A percentile compares a stretch with the other conserved stretches of the same genome.
These are phyloP conservation scores for Lentinus polychrous DNA, from an alignment of 1,284 basidiomycete genomes.

Conservation along the genomic window DNA sequence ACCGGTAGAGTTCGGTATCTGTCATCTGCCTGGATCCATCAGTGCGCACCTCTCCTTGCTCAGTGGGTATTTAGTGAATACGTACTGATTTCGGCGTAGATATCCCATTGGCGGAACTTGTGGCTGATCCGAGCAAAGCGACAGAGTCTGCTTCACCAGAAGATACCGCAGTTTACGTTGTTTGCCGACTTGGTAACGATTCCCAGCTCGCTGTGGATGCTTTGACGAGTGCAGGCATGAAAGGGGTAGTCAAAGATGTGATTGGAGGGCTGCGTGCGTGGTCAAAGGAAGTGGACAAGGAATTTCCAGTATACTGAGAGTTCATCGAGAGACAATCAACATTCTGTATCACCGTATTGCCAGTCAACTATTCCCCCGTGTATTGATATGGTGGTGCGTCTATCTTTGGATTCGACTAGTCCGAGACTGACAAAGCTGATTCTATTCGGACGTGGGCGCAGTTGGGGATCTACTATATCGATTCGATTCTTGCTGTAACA, in stretches of 20 bases:
- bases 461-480: too few relatives aligned
- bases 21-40: conserved; percentile 65
- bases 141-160: conserved; percentile 8
- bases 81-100: conserved; percentile 35
- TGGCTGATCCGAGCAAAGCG: conserved; percentile 44
- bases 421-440: too few relatives aligned
- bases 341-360: too few relatives aligned
- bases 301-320: conserved; percentile 78
- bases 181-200: conserved; percentile 92
- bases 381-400: too few relatives aligned
- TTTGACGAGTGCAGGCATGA: conserved; percentile 40
- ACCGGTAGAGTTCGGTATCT: conserved; percentile 81
- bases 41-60: conserved; percentile 46
- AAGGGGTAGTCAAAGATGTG: conserved; percentile 57
- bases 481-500: too few relatives aligned
- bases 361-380: too few relatives aligned
- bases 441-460: too few relatives aligned
- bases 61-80: not conserved
- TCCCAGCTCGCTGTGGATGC: conserved; percentile 81
- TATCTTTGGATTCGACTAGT: too few relatives aligned
- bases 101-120: conserved; percentile 56
- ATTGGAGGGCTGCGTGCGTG: conserved; percentile 77
- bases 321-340: too few relatives aligned
- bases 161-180: conserved; percentile 37
- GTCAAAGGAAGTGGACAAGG: conserved; percentile 62